phyloP scores from a whole-genome alignment of 139 green algal genomes.

The Tetraselmis striata region DNA sequence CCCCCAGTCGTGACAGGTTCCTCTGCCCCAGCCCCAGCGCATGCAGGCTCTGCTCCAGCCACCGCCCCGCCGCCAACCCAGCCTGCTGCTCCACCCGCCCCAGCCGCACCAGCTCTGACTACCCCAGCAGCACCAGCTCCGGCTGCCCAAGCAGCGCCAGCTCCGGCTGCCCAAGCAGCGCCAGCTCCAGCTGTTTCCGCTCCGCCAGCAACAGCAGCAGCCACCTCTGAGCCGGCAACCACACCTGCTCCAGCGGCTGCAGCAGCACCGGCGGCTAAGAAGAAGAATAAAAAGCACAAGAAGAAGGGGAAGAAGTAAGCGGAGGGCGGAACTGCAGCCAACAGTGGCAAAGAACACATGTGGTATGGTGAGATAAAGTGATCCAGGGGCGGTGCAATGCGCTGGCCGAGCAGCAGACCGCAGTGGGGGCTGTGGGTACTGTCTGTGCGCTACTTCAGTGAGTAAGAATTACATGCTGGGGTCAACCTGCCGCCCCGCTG shows the following conservation, averaged over 20 bases:
- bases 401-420: not conserved
- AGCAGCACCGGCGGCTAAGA: not conserved
- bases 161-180: not conserved
- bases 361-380: too few species aligned
- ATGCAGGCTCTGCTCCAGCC: too few species aligned
- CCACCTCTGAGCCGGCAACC: not conserved
- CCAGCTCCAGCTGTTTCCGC: not conserved
- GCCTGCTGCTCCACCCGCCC: too few species aligned
- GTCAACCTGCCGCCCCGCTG: not conserved
- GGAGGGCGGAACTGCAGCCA: too few species aligned
- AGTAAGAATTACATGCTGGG: not conserved
- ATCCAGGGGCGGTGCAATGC: too few species aligned
- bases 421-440: not conserved
- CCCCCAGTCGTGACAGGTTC: not conserved
- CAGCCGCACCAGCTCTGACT: too few species aligned
- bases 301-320: not conserved
- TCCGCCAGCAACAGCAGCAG: not conserved
- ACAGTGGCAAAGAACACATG: too few species aligned
- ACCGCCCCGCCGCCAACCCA: too few species aligned
- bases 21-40: not conserved
- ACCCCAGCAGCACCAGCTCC: not conserved
- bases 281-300: not conserved
- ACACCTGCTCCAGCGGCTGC: not conserved
- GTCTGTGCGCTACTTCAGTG: not conserved
- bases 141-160: not conserved